phyloP scores from a whole-genome alignment of 257 asterid genomes.

The Rhazya stricta region DNA sequence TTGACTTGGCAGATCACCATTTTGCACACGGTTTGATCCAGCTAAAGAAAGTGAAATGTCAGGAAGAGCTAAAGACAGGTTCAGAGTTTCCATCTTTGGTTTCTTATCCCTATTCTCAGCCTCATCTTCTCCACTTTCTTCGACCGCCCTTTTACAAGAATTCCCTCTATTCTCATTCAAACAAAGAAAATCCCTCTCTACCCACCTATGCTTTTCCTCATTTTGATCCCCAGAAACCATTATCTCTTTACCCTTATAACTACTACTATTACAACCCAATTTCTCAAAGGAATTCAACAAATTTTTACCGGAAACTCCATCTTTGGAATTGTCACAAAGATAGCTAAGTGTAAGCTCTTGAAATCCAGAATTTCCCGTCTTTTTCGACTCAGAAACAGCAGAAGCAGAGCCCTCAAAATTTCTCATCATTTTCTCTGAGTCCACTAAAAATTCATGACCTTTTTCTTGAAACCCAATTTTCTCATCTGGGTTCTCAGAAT shows the following conservation, averaged over 20 bases:
- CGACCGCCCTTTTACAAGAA: slow-evolving; percentile 59
- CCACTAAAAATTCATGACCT: slow-evolving; percentile 55
- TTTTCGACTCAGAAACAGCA: slow-evolving; percentile 29
- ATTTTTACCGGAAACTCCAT: slow-evolving; percentile 44
- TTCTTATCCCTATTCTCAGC: slow-evolving; percentile 61
- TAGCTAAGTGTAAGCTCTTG: slow-evolving; percentile 86
- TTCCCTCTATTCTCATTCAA: slow-evolving; percentile 47
- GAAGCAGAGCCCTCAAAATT: slow-evolving; percentile 40
- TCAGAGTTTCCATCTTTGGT: slow-evolving; percentile 73
- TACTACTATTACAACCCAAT: slow-evolving; percentile 27
- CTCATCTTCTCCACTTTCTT: slow-evolving; percentile 39
- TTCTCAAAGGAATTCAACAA: slow-evolving; percentile 47
- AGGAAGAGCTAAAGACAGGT: slow-evolving; percentile 74
- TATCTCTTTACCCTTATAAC: slow-evolving; percentile 66
- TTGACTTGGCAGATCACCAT: slow-evolving; percentile 43
- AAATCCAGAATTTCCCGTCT: slow-evolving; percentile 40
- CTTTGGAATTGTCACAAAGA: slow-evolving; percentile 70
- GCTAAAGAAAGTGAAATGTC: slow-evolving; percentile 72
- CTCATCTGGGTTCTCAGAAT: slow-evolving; percentile 39
- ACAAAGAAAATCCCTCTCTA: slow-evolving; percentile 80
- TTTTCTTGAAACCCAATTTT: slow-evolving; percentile 40
- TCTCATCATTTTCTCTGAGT: slow-evolving; percentile 40
- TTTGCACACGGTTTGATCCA: slow-evolving; percentile 59
- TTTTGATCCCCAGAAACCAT: slow-evolving; percentile 55
- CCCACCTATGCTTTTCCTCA: slow-evolving; percentile 47